Base-by-base conservation (phyloP, 1,284 basidiomycete genomes). In the Apiotrichum brassicae region DNA sequence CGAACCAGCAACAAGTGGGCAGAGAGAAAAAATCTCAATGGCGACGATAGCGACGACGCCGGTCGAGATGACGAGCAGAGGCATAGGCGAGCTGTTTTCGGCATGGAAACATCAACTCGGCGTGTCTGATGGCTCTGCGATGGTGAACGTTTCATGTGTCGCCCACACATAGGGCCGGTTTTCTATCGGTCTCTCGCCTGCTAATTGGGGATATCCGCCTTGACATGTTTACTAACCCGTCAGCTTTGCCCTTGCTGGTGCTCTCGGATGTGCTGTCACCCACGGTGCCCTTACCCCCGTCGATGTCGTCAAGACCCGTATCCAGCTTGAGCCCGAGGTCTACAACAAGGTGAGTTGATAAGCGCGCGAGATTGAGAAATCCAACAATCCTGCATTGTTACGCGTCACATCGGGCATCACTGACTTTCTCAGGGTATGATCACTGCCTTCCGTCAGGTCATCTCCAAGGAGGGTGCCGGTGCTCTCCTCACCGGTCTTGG, bases 221-320 rank as follows among this genome's bases (percentile, higher is more conserved):
- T 19, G 18, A 30, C 28, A 30, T 8, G 9, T 14, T 14, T 14
- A 30, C 28, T 30, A 30, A 30, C 28, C 24, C 18, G 6, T 1
- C 54, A 72, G 77, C 53, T 78, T 79, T 72, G 77, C 77, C 57
- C 68, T 97, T 58, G 91, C 90, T 68, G 91, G 92, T 82, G 81
- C 82, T 61, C 81, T 94, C 62, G 90, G 92, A 57, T 97, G 92
- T 68, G 89, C 91, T 77, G 52, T 92, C 73, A 95, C 92, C 62
- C 92, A 97, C 75, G 92, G 91, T 54, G 88, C 85, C 65, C 84
- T 92, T 66, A 93, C 90, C 36, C 89, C 89, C 56, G 82, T 94
- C 64, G 90, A 94, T 79, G 89, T 93, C 63, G 86, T 88, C 68
- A 95, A 97, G 81, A 95, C 92, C 74, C 89, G 93, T 79, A 95